Base-by-base conservation (phyloP, 2,329 filamentous ascomycete species). In the Beauveria medogensis region DNA sequence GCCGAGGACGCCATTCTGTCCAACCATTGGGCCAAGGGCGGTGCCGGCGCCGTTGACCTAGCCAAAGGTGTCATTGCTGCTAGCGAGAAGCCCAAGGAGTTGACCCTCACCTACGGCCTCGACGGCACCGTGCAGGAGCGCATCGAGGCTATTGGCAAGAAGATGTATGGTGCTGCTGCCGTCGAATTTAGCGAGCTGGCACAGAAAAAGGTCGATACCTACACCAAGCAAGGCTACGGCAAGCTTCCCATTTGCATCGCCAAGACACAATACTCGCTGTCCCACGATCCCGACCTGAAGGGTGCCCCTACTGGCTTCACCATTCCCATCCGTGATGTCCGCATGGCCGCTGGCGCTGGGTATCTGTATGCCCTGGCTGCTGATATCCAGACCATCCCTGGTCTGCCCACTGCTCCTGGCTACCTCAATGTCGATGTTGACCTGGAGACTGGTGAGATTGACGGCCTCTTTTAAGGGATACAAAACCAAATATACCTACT, bases 381-480 rank as follows among this genome's bases (percentile, higher is more conserved):
- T 16, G 94, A 99, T 71, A 97, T 99, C 66, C 94, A 97, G 80
- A 99, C 94, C 1, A 99, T 99, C 65, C 94, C 94, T 16, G 94
- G 94, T 64, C 80, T 99, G 65, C 93, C 93, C 10, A 97, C 94
- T 9, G 93, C 93, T 22, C 94, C 93, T 9, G 94, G 94, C 12
- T 97, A 97, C 72, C 80, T 97, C 64, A 97, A 97, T 69, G 92
- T 97, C 51, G 93, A 97, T 67, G 87, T 89, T 43, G 88, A 93
- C 68, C 76, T 80, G 6, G 88, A 92, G 78, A 92, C 88, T n/a
- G 90, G 90, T 59, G 89, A 93, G 77, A 91, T 93, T 65, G 86
- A 91, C 62, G 90, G 94, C 5, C 82, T 99, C 14, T 59, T 59
- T 20, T 59, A 28, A 59, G 12, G 55, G 47, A 52, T 14, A n/a